Evolutionary conservation across 1,284 basidiomycete species (phyloP), one percentile per base, ranked within the genome.

Genomic region (Pseudozyma sp.): DNA sequence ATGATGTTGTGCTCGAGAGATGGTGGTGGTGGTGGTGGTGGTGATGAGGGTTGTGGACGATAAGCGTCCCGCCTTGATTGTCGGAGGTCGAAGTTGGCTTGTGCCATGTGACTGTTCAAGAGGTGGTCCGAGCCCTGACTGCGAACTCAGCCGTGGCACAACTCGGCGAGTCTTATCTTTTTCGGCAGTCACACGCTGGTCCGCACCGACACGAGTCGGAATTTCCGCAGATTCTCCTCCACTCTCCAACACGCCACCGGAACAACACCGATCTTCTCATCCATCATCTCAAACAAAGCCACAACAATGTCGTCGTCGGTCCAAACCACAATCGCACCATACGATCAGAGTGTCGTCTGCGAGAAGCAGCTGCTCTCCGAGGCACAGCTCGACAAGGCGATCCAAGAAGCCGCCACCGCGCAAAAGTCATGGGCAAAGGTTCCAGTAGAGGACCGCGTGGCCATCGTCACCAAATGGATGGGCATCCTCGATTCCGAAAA

Each of bases 341-440:
- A 85, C 81, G 85, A 85, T 34, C 86, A 87, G 74, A 54, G 85
- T 64, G 82, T 86, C 3, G 79, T 87, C 45, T 84, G 85, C 65
- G 85, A 84, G 9, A 84, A 86, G 37, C 82, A 85, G 2, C 83
- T 87, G 16, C 83, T 86, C 7, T 77, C 84, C 9, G 75, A 72
- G 31, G 58, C 73, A 7, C 77, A 92, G 78, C 88, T 96, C 49
- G 89, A 92, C 78, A 79, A 59, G 13, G 85, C 86, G 53, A 89
- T 96, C 68, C 78, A 86, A 11, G 85, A 87, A 30, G 88, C 91
- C 4, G 87, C 88, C 42, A 85, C 86, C 5, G 92, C 92, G 0
- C 92, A 94, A 85, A 90, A 89, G 80, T 78, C 85, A 39, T 96
- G 94, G 94, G 87, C 86, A 54, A 88, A 88, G 68, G 88, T 90